These are phyloP conservation scores for Penicillium sp. DNA, from an alignment of 2,329 filamentous ascomycete genomes.

Conservation along the genomic window DNA sequence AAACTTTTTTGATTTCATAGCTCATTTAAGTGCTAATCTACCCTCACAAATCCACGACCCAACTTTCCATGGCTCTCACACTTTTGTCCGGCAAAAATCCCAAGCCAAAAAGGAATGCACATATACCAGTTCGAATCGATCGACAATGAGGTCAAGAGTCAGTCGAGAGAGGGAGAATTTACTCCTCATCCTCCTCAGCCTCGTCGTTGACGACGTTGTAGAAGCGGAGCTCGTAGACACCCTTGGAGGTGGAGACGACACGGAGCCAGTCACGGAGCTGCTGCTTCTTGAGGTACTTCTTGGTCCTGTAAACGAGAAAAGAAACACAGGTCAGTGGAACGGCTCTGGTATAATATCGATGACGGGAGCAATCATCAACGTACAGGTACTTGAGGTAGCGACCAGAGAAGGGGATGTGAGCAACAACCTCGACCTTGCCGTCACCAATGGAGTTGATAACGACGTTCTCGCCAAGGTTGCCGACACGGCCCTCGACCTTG, in stretches of 20 bases:
- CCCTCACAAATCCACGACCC: slow-evolving; percentile 16
- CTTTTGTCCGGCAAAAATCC: slow-evolving; percentile 8
- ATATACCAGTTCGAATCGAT: slow-evolving; percentile 15
- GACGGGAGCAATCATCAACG: slow-evolving; percentile 39
- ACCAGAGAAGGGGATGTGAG: slow-evolving; percentile 96
- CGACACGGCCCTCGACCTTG: slow-evolving; percentile 96
- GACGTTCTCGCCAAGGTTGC: slow-evolving; percentile 94
- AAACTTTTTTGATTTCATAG: slow-evolving; percentile 26
- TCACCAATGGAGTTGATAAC: slow-evolving; percentile 87
- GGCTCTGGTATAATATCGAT: not conserved
- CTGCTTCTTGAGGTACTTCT: slow-evolving; percentile 99
- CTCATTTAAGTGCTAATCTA: slow-evolving; percentile 20
- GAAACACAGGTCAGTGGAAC: slow-evolving; percentile 8
- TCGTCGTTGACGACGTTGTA: slow-evolving; percentile 99
- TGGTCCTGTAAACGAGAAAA: slow-evolving; percentile 64
- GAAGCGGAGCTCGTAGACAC: slow-evolving; percentile 99
- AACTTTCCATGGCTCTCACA: slow-evolving; percentile 16
- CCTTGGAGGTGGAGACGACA: slow-evolving; percentile 95
- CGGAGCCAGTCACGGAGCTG: slow-evolving; percentile 99
- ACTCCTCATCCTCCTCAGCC: slow-evolving; percentile 97
- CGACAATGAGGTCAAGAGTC: slow-evolving; percentile 10
- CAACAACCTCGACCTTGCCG: slow-evolving; percentile 96
- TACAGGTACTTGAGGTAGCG: slow-evolving; percentile 99
- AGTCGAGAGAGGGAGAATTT: slow-evolving; percentile 49
- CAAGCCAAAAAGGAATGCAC: slow-evolving; percentile 12